Evolutionary conservation across 306 rosid genomes (phyloP), one percentile per base, ranked within the genome.

Genomic region (Hippophae tibetana): DNA sequence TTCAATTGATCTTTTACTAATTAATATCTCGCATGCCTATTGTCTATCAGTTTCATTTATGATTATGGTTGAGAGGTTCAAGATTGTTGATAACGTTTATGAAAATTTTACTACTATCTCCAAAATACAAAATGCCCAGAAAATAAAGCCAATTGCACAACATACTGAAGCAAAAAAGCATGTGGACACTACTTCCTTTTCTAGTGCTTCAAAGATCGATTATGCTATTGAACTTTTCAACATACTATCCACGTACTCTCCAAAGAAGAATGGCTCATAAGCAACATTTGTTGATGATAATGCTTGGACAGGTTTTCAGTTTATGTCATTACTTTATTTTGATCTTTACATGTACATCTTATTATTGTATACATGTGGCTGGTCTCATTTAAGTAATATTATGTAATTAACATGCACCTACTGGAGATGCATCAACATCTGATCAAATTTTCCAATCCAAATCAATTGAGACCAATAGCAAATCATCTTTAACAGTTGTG

Each of bases 241-340:
- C 75, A 73, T 93, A 86, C 80, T 93, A 63, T 82, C 99, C 7
- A 72, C 89, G 80, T 84, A 86, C 76, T 83, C 72, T 62, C 82
- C 84, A 10, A 76, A 63, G 57, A 94, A 80, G 64, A 86, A 86
- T 77, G 84, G 84, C 60, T 73, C 79, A 13, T 80, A 66, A 23
- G 68, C 77, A 61, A 80, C 81, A 61, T 64, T 74, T 54, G 52
- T 77, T 52, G 94, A 82, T 63, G 97, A 93, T 73, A 83, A 75
- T 71, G 64, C 74, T 73, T 93, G 99, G 99, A 95, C 95, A 67
- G 97, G 95, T 60, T 93, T 93, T 62, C 95, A 93, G 81, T 82
- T 97, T 93, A 88, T 57, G 95, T 67, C 65, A 43, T 23, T 52
- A 7, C 8, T 67, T 42, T 61, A 18, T 18, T 18, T 72, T 63